phyloP scores from a whole-genome alignment of 2,329 filamentous ascomycete genomes.

The Scytalidium lignicola region DNA sequence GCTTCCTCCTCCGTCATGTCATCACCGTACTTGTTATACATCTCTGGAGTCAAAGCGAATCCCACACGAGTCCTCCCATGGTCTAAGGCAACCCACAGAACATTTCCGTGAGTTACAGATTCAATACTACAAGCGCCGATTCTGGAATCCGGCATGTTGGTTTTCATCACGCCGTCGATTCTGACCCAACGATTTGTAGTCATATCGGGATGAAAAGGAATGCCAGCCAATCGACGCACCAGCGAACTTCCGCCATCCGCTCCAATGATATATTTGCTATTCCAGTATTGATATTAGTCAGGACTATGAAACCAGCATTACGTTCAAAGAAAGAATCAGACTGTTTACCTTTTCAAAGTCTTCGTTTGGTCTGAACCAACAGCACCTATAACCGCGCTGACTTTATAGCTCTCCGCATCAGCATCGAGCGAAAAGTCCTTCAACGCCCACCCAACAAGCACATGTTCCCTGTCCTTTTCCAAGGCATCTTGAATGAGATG shows the following conservation, averaged over 20 bases:
- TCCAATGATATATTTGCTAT: slow-evolving; percentile 13
- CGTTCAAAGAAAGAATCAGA: too few species aligned
- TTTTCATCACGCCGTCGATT: slow-evolving; percentile 9
- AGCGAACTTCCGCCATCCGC: slow-evolving; percentile 9
- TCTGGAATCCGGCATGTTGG: slow-evolving; percentile 8
- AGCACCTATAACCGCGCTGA: too few species aligned
- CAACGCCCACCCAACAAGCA: too few species aligned
- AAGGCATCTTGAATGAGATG: neutral
- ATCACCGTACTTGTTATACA: slow-evolving; percentile 3
- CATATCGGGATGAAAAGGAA: slow-evolving; percentile 4
- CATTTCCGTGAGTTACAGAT: slow-evolving; percentile 3
- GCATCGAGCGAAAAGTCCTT: too few species aligned
- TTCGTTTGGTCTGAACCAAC: too few species aligned
- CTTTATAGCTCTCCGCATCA: too few species aligned
- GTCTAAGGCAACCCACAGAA: slow-evolving; percentile 6
- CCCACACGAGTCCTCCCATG: slow-evolving; percentile 6
- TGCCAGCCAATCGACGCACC: slow-evolving; percentile 6
- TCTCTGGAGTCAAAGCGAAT: slow-evolving; percentile 5
- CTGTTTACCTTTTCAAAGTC: too few species aligned
- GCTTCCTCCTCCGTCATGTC: slow-evolving; percentile 2
- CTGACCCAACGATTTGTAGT: slow-evolving; percentile 7
- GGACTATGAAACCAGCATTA: too few species aligned
- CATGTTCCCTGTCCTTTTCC: neutral
- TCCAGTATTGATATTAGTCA: neutral
- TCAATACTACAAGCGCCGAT: slow-evolving; percentile 4